Percentiles rank a stretch among this genome's conserved stretches.
These are phyloP conservation scores for Naumovozyma castellii DNA, from an alignment of 805 yeast genomes.

Conservation along the genomic window DNA sequence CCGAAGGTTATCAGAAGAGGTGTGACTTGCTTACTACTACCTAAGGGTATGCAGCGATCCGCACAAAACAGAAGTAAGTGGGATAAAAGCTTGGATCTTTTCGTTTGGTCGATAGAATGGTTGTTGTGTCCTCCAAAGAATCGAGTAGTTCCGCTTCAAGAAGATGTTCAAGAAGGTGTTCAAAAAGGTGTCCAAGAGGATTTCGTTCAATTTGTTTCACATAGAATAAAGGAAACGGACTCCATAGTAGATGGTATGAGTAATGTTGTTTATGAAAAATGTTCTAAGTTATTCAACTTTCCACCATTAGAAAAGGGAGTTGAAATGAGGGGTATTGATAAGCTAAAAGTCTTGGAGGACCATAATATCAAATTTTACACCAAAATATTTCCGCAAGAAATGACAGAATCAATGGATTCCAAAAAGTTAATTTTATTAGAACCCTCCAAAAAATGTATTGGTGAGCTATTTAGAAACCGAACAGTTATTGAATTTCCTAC, in stretches of 20 bases:
- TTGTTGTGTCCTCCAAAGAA: conserved; percentile 29
- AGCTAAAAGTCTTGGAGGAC: conserved; percentile 6
- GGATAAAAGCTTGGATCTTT: conserved; percentile 52
- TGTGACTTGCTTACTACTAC: conserved; percentile 52
- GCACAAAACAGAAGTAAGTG: conserved; percentile 55
- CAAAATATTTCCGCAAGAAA: conserved; percentile 27
- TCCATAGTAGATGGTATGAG: conserved; percentile 26
- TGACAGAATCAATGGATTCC: conserved; percentile 25
- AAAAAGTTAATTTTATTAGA: conserved; percentile 34
- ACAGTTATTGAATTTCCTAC: conserved; percentile 76
- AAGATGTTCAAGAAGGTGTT: conserved; percentile 15
- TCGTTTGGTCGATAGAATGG: conserved; percentile 80
- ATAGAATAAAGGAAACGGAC: conserved; percentile 29
- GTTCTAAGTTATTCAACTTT: conserved; percentile 13
- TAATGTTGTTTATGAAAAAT: conserved; percentile 22
- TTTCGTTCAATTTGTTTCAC: conserved; percentile 17
- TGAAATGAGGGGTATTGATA: neutral
- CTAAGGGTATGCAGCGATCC: conserved; percentile 68
- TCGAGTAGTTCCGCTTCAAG: no score
- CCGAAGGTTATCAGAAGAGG: conserved; percentile 44
- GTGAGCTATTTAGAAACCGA: conserved; percentile 42
- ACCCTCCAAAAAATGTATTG: conserved; percentile 29
- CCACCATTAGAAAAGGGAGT: neutral
- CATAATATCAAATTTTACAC: conserved; percentile 18
- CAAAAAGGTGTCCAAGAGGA: conserved; percentile 19